phyloP scores from a whole-genome alignment of 257 asterid species.

The Solanum virginianum region DNA sequence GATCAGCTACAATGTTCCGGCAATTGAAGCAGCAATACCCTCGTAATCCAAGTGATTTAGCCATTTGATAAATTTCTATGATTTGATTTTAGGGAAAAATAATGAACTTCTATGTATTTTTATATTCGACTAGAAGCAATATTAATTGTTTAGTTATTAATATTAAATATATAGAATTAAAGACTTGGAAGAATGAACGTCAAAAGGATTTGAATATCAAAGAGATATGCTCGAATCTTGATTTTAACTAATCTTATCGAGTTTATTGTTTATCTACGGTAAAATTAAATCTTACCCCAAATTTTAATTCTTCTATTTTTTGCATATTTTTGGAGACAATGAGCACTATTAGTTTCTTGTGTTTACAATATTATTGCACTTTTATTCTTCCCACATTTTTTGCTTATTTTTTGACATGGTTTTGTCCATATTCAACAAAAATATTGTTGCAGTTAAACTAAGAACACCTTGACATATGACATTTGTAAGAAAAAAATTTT shows the following conservation, averaged over 20 bases:
- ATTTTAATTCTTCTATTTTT: neutral
- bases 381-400: no score
- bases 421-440: no score
- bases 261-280: neutral
- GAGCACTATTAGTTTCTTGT: no score
- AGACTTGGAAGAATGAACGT: neutral
- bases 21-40: constrained; percentile 7
- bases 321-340: neutral
- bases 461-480: no score
- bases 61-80: neutral
- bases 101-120: neutral
- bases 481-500: no score
- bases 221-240: neutral
- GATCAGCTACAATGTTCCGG: neutral
- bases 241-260: neutral
- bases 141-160: neutral
- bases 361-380: no score
- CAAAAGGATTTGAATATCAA: neutral
- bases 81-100: neutral
- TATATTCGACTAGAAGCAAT: neutral
- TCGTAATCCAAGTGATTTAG: neutral
- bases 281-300: neutral
- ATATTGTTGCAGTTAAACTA: no score
- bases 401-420: no score
- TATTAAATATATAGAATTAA: neutral